A percentile compares a stretch with the other conserved stretches of the same genome.
Conservation (phyloP, 2,329 filamentous ascomycete species). For the Ascochyta rabiei region DNA sequence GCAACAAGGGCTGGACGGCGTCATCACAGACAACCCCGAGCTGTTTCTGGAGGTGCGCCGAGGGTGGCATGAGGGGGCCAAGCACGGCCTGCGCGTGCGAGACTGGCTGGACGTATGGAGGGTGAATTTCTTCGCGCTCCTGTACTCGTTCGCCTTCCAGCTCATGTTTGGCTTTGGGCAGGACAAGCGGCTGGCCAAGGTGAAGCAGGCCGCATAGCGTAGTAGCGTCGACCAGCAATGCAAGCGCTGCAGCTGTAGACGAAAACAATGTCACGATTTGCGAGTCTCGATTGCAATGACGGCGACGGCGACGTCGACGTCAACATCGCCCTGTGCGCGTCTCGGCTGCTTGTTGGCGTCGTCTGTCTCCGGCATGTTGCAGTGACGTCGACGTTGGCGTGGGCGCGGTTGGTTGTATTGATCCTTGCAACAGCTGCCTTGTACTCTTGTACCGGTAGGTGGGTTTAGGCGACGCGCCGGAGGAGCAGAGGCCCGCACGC, state of each 20-base stretch:
- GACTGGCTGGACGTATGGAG: constrained; percentile 40
- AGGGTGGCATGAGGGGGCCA: constrained; percentile 48
- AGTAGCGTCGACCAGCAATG: constrained; percentile 14
- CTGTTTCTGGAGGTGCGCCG: constrained; percentile 65
- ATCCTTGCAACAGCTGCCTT: constrained; percentile 9
- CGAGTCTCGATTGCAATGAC: background rate
- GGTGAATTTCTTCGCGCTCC: constrained; percentile 42
- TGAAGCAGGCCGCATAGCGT: constrained; percentile 14
- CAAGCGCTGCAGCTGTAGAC: constrained; percentile 20
- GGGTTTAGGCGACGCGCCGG: constrained; percentile 39
- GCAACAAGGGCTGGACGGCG: constrained; percentile 70
- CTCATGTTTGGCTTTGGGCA: constrained; percentile 37
- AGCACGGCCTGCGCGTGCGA: constrained; percentile 35
- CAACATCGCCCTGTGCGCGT: too few relatives aligned
- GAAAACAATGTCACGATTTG: background rate
- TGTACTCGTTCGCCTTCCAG: constrained; percentile 43
- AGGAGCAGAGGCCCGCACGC: constrained; percentile 27
- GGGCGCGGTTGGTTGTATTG: background rate
- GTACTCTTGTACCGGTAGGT: too few relatives aligned
- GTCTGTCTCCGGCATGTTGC: background rate
- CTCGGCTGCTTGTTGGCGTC: background rate
- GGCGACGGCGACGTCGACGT: too few relatives aligned
- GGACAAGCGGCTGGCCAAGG: constrained; percentile 27
- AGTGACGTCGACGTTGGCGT: background rate
- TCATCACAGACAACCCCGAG: constrained; percentile 84